Base-by-base conservation (phyloP, 768 basidiomycete genomes). In the Gloeophyllum trabeum region DNA sequence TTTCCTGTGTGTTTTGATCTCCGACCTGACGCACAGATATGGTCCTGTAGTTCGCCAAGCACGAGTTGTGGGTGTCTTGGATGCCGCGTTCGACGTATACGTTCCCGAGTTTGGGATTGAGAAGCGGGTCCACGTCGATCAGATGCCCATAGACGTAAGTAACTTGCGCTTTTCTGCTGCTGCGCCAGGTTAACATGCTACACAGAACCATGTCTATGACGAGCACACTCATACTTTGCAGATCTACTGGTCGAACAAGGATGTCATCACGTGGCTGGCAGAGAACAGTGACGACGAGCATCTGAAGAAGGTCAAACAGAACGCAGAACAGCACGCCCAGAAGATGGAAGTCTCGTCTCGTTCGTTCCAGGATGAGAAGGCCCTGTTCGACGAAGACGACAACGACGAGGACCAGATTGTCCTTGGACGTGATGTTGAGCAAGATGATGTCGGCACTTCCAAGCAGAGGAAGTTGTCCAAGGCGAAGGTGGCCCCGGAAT, bases 31-130 rank as follows among this genome's bases (percentile, higher is more conserved):
- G 19, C 78, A 89, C 47, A 84, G 84, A 39, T 96, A 92, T 59
- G 96, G 96, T 6, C 91, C 96, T 32, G 96, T 99, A 45, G 66
- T 97, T 46, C 86, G 96, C 46, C 83, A 88, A 58, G 96, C 91
- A n/a, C 83, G 79, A 51, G 94, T 99, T 45, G 84, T 93, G 35
- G 84, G 85, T 45, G 94, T 99, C 24, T 73, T 97, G n/a, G 96
- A 99, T 55, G 86, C 90, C 40, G 96, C 96, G 1, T 98, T 97
- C 53, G 96, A 99, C 55, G 94, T 99, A 22, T 66, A 94, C 24
- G 79, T 98, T 10, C 86, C 90, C 32, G 96, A 98, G 60, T 98
- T 98, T 56, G 90, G 94, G 24, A 97, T 99, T 51, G 96, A 99
- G 67, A 99, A 99, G 69, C 77, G 96, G 26, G 93, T 98, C 2